Base-by-base conservation (phyloP, 495 filamentous ascomycete genomes). In the Umbilicaria muhlenbergii region DNA sequence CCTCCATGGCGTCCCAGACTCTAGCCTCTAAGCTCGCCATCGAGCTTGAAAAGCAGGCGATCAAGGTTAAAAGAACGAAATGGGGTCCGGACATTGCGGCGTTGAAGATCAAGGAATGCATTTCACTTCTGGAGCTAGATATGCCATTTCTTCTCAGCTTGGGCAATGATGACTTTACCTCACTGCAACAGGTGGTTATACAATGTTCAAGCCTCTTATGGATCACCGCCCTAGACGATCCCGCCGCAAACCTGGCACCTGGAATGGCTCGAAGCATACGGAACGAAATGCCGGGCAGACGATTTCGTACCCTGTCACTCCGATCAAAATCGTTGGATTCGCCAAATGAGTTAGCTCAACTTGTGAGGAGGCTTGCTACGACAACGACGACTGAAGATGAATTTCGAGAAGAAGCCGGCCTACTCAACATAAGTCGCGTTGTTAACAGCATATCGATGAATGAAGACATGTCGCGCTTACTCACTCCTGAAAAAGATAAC, bases 121-220 rank as follows among this genome's bases (percentile, higher is more conserved):
- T 71, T 19, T 38, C 51, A 14, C 34, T 49, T 24, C 7, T 51
- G 12, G 68, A 71, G 24, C 48, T 61, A 12, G 51, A 60, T 38
- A 43, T 51, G n/a, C 47, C 60, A 3, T 44, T 64, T 16, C 58
- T 72, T 3, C 43, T 56, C 14, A 47, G 49, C 14, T 41, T 68
- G 2, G 49, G 47, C 2, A 42, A 57, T 8, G 34, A 46, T 5
- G 53, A 50, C 5, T 63, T 63, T 34, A 28, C 53, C 7, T 38
- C 34, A 2, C 39, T 71, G 12, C 45, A 65, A 38, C 35, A 50
- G 5, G 39, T 71, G 12, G 37, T 70, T 1, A 38, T 45, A 11
- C 17, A 43, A 14, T 50, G 48, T 18, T 49, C 55, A 14, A 57
- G 45, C 5, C 32, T 67, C 1, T 42, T 68, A 0, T 69, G 66